phyloP scores from a whole-genome alignment of 345 rosid genomes.

The Isatis tinctoria region DNA sequence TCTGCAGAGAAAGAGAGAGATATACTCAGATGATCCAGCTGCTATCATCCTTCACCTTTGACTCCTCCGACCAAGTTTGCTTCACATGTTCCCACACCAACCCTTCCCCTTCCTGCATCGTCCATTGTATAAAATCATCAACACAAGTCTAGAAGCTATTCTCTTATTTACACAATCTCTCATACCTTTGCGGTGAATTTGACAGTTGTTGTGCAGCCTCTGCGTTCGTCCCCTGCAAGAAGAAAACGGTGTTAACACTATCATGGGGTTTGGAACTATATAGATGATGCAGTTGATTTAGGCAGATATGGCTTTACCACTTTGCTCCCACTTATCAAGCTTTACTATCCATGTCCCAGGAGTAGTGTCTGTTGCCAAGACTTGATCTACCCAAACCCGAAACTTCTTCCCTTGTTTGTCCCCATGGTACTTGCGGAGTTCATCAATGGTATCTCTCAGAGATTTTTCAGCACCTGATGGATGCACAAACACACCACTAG shows the following conservation, averaged over 20 bases:
- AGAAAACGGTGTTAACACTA: not conserved
- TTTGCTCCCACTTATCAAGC: slow-evolving; percentile 73
- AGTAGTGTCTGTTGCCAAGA: slow-evolving; percentile 50
- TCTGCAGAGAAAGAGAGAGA: not conserved
- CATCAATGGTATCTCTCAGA: slow-evolving; percentile 48
- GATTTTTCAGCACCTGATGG: slow-evolving; percentile 72
- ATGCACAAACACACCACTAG: slow-evolving; percentile 50
- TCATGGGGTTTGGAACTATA: not conserved
- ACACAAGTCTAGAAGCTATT: not conserved
- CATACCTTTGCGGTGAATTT: slow-evolving; percentile 54
- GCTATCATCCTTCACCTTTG: slow-evolving; percentile 40
- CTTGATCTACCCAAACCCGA: slow-evolving; percentile 81
- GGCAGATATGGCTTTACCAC: slow-evolving; percentile 40
- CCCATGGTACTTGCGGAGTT: slow-evolving; percentile 52
- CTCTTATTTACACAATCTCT: not conserved
- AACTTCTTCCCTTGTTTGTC: slow-evolving; percentile 73
- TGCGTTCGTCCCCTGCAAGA: slow-evolving; percentile 51
- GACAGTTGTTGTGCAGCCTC: slow-evolving; percentile 52
- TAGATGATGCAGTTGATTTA: not conserved
- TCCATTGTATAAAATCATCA: not conserved
- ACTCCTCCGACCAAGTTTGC: slow-evolving; percentile 67
- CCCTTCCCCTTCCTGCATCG: slow-evolving; percentile 43
- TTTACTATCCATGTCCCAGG: slow-evolving; percentile 67
- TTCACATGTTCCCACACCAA: slow-evolving; percentile 53
- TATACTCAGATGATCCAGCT: slow-evolving; percentile 38